Conservation (phyloP, 2,329 filamentous ascomycete species). For the Penicillium frequentans region DNA sequence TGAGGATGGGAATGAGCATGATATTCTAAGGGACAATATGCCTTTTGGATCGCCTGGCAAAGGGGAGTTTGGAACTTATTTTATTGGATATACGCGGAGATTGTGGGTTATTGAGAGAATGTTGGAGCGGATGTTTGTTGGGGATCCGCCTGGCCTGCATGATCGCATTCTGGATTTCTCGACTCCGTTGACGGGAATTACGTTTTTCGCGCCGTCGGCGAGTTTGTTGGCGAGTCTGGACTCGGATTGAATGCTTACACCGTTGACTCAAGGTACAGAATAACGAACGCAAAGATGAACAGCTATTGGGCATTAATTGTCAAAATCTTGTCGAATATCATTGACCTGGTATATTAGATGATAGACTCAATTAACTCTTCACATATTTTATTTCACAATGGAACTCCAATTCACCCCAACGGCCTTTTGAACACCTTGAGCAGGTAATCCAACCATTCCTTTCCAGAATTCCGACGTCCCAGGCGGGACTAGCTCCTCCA, state of each 20-base stretch:
- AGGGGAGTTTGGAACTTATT: slow-evolving; percentile 59
- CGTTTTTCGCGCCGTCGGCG: slow-evolving; percentile 55
- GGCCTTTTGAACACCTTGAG: slow-evolving; percentile 11
- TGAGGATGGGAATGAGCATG: slow-evolving; percentile 51
- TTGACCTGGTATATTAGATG: too few species aligned
- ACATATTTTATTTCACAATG: not conserved
- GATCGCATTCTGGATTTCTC: slow-evolving; percentile 59
- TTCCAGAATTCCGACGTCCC: slow-evolving; percentile 28
- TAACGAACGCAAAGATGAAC: too few species aligned
- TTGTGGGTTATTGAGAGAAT: slow-evolving; percentile 61
- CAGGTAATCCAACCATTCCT: slow-evolving; percentile 18
- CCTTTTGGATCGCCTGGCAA: slow-evolving; percentile 57
- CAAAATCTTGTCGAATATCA: not conserved
- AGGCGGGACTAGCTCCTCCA: slow-evolving; percentile 25
- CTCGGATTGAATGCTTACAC: slow-evolving; percentile 4
- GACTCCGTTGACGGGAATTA: slow-evolving; percentile 51
- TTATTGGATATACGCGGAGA: slow-evolving; percentile 54
- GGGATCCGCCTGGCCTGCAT: slow-evolving; percentile 54
- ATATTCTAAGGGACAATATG: slow-evolving; percentile 61
- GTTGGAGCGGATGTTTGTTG: slow-evolving; percentile 59
- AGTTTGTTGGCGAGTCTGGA: slow-evolving; percentile 35
- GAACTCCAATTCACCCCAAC: slow-evolving; percentile 12
- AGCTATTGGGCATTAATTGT: not conserved
- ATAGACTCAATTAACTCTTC: too few species aligned
- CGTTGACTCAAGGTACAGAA: not conserved